phyloP scores from a whole-genome alignment of 169 alveolate species.

The Plasmodium ovale region DNA sequence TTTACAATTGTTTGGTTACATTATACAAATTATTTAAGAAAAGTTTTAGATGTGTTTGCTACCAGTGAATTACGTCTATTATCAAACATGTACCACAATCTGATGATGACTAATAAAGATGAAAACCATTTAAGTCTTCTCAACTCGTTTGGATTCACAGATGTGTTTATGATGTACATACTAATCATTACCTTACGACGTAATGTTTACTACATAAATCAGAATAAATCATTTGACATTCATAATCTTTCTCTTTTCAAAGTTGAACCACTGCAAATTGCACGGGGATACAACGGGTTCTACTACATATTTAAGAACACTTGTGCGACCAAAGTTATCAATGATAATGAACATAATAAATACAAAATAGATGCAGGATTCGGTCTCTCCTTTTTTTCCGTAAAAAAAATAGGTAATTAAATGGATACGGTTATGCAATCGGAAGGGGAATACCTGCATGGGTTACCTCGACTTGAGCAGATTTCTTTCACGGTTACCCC shows the following conservation, averaged over 20 bases:
- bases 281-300: conserved; percentile 16
- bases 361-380: conserved; percentile 49
- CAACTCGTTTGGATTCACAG: conserved; percentile 63
- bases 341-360: background rate
- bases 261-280: conserved; percentile 16
- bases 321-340: conserved; percentile 10
- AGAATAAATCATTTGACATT: conserved; percentile 19
- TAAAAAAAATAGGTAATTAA: conserved; percentile 29
- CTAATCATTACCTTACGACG: background rate
- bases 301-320: conserved; percentile 10
- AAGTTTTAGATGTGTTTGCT: conserved; percentile 53
- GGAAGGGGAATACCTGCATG: no score
- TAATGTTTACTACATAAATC: conserved; percentile 42
- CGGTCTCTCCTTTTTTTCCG: conserved; percentile 10
- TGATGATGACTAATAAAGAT: conserved; percentile 33
- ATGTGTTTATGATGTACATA: conserved; percentile 44
- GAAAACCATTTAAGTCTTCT: conserved; percentile 40
- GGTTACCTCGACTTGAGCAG: no score
- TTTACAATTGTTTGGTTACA: conserved; percentile 71
- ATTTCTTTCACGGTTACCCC: no score
- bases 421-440: background rate
- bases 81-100: conserved; percentile 31
- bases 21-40: conserved; percentile 68
- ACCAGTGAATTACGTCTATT: conserved; percentile 24
- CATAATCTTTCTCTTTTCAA: conserved; percentile 12